Evolutionary conservation across 169 alveolate species (phyloP), one percentile per base, ranked within the genome.

Genomic region (Cytauxzoon felis): DNA sequence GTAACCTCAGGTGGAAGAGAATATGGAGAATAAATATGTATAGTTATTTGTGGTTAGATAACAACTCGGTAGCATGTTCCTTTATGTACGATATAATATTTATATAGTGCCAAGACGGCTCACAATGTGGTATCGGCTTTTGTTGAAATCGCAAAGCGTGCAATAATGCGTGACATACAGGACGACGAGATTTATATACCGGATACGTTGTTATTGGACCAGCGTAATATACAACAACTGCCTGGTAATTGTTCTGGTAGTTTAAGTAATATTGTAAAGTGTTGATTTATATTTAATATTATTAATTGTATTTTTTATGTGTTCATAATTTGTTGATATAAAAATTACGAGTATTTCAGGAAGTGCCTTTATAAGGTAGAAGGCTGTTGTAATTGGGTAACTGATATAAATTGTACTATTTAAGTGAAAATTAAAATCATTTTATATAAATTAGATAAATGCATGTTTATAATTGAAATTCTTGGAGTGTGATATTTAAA

Each of bases 61-160:
- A 34, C 64, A 61, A 66, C 43, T 34, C 5, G 52, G 66, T 45
- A 69, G 63, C 61, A 48, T 42, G 47, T 58, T 47, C 16, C 56
- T 67, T 9, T 23, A 27, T n/a, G 41, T 38, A 63, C n/a, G n/a
- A n/a, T n/a, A n/a, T n/a, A n/a, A n/a, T n/a, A n/a, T 2, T 21
- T 24, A 11, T 40, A 7, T 38, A 87, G 97, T 47, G 99, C 99
- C 36, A 97, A 96, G 84, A 95, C 93, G 47, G 96, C 96, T 23
- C 82, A 88, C 26, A 96, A 95, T 70, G 98, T 97, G 36, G 97
- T 95, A 45, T 89, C 86, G 18, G 99, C 99, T 1, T 97, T 97
- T 69, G 90, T 88, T 67, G 96, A 91, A 43, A 91, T 91, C 62
- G 95, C 95, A 50, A 88, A 88, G 64, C 84, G 82, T 56, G 96